These are phyloP conservation scores for Fusarium verrucosum DNA, from an alignment of 2,329 filamentous ascomycete species.

Conservation along the genomic window DNA sequence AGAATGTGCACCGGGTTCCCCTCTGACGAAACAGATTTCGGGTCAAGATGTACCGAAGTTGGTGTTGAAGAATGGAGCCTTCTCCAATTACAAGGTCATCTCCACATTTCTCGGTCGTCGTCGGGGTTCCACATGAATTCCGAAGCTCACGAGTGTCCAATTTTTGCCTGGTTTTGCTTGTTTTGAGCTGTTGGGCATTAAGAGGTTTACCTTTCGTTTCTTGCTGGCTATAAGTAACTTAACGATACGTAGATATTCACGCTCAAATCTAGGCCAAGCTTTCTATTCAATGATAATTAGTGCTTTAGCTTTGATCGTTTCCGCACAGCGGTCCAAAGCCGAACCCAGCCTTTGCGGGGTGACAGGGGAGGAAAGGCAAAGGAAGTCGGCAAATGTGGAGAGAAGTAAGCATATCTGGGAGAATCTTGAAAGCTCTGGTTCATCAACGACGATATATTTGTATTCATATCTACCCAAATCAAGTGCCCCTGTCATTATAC, in stretches of 20 bases:
- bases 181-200: neutral
- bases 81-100: constrained; percentile 24
- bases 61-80: constrained; percentile 28
- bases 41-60: constrained; percentile 34
- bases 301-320: neutral
- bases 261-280: neutral
- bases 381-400: constrained; percentile 6
- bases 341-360: constrained; percentile 20
- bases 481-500: neutral
- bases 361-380: constrained; percentile 1
- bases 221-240: neutral
- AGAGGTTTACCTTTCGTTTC: neutral
- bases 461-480: neutral
- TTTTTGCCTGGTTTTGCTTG: neutral
- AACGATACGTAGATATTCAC: neutral
- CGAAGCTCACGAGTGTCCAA: constrained; percentile 15
- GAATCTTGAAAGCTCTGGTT: neutral
- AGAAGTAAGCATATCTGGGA: neutral
- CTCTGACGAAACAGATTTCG: constrained; percentile 26
- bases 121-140: constrained; percentile 24
- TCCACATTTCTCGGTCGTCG: constrained; percentile 33
- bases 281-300: neutral
- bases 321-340: neutral
- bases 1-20: constrained; percentile 28
- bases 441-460: neutral